Base-by-base conservation (phyloP, 176 grass and related monocot genomes). In the Chrysopogon serrulatus region DNA sequence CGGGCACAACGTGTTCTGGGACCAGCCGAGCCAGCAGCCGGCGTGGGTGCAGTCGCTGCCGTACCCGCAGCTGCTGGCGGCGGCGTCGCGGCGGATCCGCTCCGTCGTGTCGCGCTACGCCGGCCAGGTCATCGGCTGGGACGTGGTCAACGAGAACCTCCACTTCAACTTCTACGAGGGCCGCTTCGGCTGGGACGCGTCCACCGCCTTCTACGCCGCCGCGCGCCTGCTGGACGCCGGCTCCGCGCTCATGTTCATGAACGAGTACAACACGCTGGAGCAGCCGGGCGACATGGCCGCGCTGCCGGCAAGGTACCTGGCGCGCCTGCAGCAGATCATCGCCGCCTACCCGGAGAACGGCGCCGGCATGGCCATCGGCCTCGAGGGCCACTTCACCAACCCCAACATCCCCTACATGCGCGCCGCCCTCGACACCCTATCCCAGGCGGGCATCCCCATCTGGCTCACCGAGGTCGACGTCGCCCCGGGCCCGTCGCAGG, bases 391-490 rank as follows among this genome's bases (percentile, higher is more conserved):
- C 88, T 99, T 99, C 79, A 24, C 72, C 40, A 32, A 2, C 2
- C 96, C 96, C 0, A 90, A 92, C 85, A 90, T 99, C 67, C 81
- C 96, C 5, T 94, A 96, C 82, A 85, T 96, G 85, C 91, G 93
- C 71, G 76, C 96, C n/a, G 83, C 91, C 68, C 75, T 99, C 8
- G 93, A 99, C 86, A 87, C 80, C 3, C 73, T 99, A 59, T 78
- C 93, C 3, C 47, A 63, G 37, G 89, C 93, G 28, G 85, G 83
- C 15, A 73, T 90, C 15, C 89, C 96, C 51, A 87, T 99, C 76
- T 99, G 96, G 96, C 86, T 99, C 59, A 99, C 96, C 26, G 96
- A 99, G 81, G 74, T 96, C 24, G 96, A 99, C 80, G 84, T 92
- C 31, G 16, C 8, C 5, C 18, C 64, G 6, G 83, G 84, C 5